Evolutionary conservation across 2,329 filamentous ascomycete species (phyloP), one percentile per base, ranked within the genome.

Genomic region (Onygena corvina): DNA sequence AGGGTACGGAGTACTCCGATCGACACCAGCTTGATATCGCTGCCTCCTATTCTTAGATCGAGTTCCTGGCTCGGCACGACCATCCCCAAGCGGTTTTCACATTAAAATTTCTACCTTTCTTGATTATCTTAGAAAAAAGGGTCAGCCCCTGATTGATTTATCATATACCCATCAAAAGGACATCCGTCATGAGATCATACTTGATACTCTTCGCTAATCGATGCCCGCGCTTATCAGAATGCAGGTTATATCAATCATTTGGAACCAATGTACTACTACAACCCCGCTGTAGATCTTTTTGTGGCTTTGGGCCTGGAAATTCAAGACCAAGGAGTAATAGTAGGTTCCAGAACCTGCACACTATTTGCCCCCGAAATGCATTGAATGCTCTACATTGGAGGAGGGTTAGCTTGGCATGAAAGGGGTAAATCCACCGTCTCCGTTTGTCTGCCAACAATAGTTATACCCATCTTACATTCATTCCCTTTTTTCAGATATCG

Each of bases 271-370:
- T n/a, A 14, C 21, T 42, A 23, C n/a, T 42, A 42, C 38, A 42
- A 42, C 38, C 38, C 38, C 38, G 38, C 38, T 42, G 38, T 42
- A 42, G 38, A 42, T 42, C 38, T n/a, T 12, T 27, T n/a, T 42
- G 38, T 42, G 38, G 38, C 38, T 27, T 25, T 14, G 21, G 38
- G 38, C 38, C 12, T 23, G 9, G 21, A 20, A 14, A n/a, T 42
- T n/a, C 38, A 27, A 25, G 38, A 23, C 27, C 16, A 20, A 42
- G 16, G 25, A 42, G 21, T 14, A n/a, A 42, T 42, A 42, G 38
- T 42, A 23, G 38, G 38, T 42, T 42, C 38, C 38, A 42, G 38
- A 42, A 42, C 21, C n/a, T 23, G 4, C 4, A 23, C 38, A 25
- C n/a, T 11, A 8, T n/a, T 40, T 20, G 21, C 18, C 12, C 6